Evolutionary conservation across 2,329 filamentous ascomycete genomes (phyloP), one percentile per base, ranked within the genome.

Genomic region (Dryadomyces quercivorus): DNA sequence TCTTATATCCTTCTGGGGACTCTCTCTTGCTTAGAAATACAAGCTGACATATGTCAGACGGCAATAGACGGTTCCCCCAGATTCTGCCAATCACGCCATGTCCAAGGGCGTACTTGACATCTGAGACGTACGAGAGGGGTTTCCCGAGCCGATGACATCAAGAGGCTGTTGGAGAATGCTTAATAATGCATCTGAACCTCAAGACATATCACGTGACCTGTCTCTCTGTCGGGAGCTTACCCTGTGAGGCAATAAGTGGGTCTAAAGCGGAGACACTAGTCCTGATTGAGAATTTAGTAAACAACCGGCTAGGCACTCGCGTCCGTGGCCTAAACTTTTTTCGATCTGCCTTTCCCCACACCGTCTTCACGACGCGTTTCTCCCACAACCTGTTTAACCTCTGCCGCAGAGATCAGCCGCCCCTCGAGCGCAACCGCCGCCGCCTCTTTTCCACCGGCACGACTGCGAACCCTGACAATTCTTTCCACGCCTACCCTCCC

Each of bases 221-320:
- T 31, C 26, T 8, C 4, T 31, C 26, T 8, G 26, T 31, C 26
- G 26, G 26, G 26, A 31, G 8, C 26, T 31, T 31, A 8, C 26
- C 26, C 8, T 31, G 4, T 31, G 26, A 31, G 26, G 26, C 26
- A 31, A 31, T 31, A 31, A 31, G 26, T 31, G 26, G 26, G 8
- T 31, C 4, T 31, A 31, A 31, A 5, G 22, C n/a, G n/a, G n/a
- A n/a, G n/a, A n/a, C n/a, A n/a, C 57, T 55, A 58, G 56, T 61
- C 49, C 56, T 40, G 43, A 54, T 65, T 56, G 56, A 62, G 58
- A 62, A 60, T 50, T 63, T 58, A 49, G 60, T 62, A 56, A 60
- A 59, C 57, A 59, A 51, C 34, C 20, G 34, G 15, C 22, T 22
- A 6, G 36, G 36, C 53, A 26, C 21, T 49, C 47, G 51, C 55